Evolutionary conservation across 352 stramenopile species (phyloP).

Genomic region (Phytophthora pistaciae): DNA sequence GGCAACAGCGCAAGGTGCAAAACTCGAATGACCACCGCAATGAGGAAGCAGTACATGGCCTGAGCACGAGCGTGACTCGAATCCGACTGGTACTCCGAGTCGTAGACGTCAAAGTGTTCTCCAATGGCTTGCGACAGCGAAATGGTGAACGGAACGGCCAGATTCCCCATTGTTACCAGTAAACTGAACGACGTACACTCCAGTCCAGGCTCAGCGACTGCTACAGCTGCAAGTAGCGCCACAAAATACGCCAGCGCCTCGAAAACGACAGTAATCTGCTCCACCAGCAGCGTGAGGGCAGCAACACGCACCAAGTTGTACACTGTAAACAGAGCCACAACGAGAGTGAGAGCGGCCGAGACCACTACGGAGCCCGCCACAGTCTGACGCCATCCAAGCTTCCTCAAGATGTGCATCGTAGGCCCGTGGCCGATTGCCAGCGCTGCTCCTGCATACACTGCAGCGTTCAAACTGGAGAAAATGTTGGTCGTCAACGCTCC

Average conservation of each 20-base stretch:
- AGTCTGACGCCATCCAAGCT: slow-evolving; percentile 47
- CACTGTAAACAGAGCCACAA: slow-evolving; percentile 60
- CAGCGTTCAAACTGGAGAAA: slow-evolving; percentile 54
- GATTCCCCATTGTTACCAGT: slow-evolving; percentile 63
- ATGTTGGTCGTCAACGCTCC: slow-evolving; percentile 53
- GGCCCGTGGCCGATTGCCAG: slow-evolving; percentile 26
- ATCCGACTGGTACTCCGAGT: slow-evolving; percentile 58
- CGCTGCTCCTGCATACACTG: slow-evolving; percentile 50
- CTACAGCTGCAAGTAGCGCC: slow-evolving; percentile 52
- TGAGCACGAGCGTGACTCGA: slow-evolving; percentile 50
- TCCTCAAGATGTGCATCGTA: slow-evolving; percentile 30
- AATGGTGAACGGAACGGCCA: slow-evolving; percentile 58
- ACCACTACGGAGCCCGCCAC: slow-evolving; percentile 42
- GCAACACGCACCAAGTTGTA: slow-evolving; percentile 66
- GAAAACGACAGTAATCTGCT: slow-evolving; percentile 56
- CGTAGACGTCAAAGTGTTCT: slow-evolving; percentile 68
- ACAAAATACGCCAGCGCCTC: slow-evolving; percentile 70
- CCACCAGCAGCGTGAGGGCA: slow-evolving; percentile 52
- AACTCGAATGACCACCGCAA: slow-evolving; percentile 47
- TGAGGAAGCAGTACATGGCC: slow-evolving; percentile 57
- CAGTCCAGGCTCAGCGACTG: slow-evolving; percentile 53
- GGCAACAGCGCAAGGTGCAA: slow-evolving; percentile 45
- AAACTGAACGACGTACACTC: slow-evolving; percentile 62
- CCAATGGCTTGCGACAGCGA: slow-evolving; percentile 74
- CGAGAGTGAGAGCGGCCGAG: slow-evolving; percentile 44